Base-by-base conservation (phyloP, 306 rosid species). In the Bauhinia variegata region DNA sequence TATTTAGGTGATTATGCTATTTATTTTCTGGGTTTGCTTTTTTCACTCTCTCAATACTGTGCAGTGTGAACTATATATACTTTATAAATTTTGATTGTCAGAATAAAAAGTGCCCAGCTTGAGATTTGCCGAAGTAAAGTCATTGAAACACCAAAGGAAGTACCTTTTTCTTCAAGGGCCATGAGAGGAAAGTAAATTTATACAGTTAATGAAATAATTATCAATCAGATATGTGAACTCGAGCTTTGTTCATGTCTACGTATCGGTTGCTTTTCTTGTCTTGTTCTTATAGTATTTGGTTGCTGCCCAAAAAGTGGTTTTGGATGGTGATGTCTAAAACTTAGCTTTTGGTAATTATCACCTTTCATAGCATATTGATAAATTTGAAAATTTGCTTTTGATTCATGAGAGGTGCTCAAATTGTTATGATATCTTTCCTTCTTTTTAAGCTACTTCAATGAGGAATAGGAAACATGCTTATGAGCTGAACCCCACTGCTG, bases 141-240 rank as follows among this genome's bases (percentile, higher is more conserved):
- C 42, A 12, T 18, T n/a, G 1, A 48, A 16, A 10, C 53, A 42
- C 33, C 11, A 17, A n/a, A 60, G 43, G 57, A 38, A 61, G 19
- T 16, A 7, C 32, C 38, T 63, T 68, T 28, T 68, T 57, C 54
- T 57, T 52, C 17, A 12, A 63, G 53, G 62, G 46, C 46, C 54
- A 75, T 55, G 13, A 10, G 43, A 44, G 65, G 47, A 58, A 58
- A 63, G n/a, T n/a, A n/a, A n/a, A n/a, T n/a, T n/a, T n/a, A n/a
- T n/a, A n/a, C n/a, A n/a, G n/a, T n/a, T n/a, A n/a, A n/a, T n/a
- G n/a, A n/a, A n/a, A n/a, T 70, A 6, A 15, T 3, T 19, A 32
- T 55, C 72, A 59, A 67, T 80, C 39, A 54, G 39, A 14, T 73
- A 30, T 75, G 17, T 72, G 54, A 58, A 33, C 63, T 53, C 54